These are phyloP conservation scores for Echites panduratus DNA, from an alignment of 257 asterid genomes.

Conservation along the genomic window DNA sequence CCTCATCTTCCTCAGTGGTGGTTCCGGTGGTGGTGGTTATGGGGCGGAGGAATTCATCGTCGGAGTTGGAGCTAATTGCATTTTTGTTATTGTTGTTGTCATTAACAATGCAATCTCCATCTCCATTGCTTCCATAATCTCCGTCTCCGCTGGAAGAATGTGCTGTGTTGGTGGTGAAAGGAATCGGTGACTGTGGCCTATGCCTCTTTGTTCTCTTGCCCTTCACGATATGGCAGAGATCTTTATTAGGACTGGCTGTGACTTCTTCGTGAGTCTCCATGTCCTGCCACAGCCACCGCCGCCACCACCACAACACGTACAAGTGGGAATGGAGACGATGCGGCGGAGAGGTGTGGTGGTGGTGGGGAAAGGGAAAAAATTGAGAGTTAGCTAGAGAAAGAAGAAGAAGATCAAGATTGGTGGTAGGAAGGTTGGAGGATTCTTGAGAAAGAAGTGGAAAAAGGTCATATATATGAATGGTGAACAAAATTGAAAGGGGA, in stretches of 20 bases:
- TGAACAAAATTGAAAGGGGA: not conserved
- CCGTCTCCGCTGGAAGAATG: conserved; percentile 21
- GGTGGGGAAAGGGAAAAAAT: conserved; percentile 25
- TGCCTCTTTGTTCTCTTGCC: conserved; percentile 38
- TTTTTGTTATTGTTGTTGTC: not conserved
- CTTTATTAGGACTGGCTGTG: conserved; percentile 26
- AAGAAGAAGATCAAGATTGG: conserved; percentile 9
- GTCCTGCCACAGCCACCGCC: conserved; percentile 17
- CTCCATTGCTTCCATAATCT: conserved; percentile 6
- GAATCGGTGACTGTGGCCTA: conserved; percentile 32
- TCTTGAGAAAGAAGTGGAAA: conserved; percentile 14
- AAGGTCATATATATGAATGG: too few relatives aligned
- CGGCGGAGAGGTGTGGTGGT: not conserved
- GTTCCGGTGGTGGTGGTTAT: conserved; percentile 1
- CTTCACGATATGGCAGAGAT: conserved; percentile 31
- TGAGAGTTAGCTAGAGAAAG: conserved; percentile 17
- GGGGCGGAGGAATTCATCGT: not conserved
- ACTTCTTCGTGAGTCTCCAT: conserved; percentile 25
- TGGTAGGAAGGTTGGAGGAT: conserved; percentile 17
- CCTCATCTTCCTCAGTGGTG: conserved; percentile 53
- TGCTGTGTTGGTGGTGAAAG: conserved; percentile 30
- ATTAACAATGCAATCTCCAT: not conserved
- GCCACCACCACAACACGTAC: conserved; percentile 9
- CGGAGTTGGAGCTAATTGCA: conserved; percentile 13
- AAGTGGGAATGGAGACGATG: conserved; percentile 3